Base-by-base conservation (phyloP, 2,329 filamentous ascomycete genomes). In the Colletotrichum sp. region DNA sequence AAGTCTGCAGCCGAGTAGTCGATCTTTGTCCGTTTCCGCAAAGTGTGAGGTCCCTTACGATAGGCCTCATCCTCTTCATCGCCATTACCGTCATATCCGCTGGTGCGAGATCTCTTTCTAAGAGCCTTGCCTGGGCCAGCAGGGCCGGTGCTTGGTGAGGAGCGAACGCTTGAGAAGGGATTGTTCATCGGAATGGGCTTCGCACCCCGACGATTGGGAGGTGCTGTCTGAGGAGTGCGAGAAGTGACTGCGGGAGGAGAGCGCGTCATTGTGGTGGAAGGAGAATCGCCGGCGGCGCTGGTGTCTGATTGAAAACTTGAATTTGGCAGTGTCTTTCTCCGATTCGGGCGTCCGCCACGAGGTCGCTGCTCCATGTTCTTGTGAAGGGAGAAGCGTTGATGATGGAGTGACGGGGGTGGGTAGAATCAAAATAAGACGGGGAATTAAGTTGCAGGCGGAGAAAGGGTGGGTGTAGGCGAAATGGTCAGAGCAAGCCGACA, bases 41-140 rank as follows among this genome's bases (percentile, higher is more conserved):
- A 86, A 39, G 90, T 90, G 82, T 92, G 90, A 65, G 90, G 90
- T 68, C 90, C 90, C 81, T 92, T 92, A 70, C 85, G 87, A 68
- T 88, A 90, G 75, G 86, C 88, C 78, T 88, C 85, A 49, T 86
- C 84, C 26, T 90, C 89, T 60, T 88, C 88, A n/a, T 86, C 85
- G 16, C 44, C 69, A n/a, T 55, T 57, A 18, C 69, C 77, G 12
- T 77, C 76, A 30, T 65, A 57, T 34, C 60, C 77, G 30, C 67
- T 57, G 12, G 72, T 59, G n/a, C 77, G 77, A 68, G 76, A 73
- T 24, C 57, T 71, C 66, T 76, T 77, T 44, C 76, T 71, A 39
- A 72, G 66, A 52, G 66, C 32, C 72, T 69, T 77, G 34, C 68
- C 76, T 13, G 68, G 63, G 52, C 55, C 63, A 16, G 70, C 13